These are phyloP conservation scores for Graphilbum ipis-grandicollis DNA, from an alignment of 2,329 filamentous ascomycete genomes.

Conservation along the genomic window DNA sequence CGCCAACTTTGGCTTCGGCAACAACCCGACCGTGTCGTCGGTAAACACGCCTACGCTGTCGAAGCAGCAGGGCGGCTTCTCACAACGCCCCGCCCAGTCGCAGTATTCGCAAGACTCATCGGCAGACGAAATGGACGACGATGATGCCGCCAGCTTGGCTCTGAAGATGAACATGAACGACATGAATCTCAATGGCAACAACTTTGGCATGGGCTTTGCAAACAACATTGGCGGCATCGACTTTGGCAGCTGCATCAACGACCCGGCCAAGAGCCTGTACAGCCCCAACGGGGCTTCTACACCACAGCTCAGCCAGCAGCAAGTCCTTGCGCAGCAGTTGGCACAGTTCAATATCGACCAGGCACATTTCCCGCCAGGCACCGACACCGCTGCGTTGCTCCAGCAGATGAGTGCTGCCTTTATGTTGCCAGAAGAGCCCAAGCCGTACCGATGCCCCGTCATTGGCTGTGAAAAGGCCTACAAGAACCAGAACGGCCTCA, in stretches of 20 bases:
- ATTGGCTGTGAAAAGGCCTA: constrained; percentile 98
- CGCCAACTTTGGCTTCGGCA: constrained; percentile 61
- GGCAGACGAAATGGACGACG: constrained; percentile 54
- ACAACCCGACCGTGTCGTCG: constrained; percentile 92
- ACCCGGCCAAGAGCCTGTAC: constrained; percentile 85
- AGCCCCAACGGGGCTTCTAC: constrained; percentile 55
- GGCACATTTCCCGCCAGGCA: constrained; percentile 59
- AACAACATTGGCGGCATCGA: constrained; percentile 24
- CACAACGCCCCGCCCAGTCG: constrained; percentile 37
- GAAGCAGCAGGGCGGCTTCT: constrained; percentile 49
- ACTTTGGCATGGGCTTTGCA: constrained; percentile 38
- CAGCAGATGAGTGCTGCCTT: constrained; percentile 38
- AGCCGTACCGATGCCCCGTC: constrained; percentile 93
- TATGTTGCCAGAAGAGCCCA: constrained; percentile 73
- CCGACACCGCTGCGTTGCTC: constrained; percentile 44
- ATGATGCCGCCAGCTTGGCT: constrained; percentile 47
- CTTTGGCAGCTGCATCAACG: constrained; percentile 52
- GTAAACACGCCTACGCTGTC: constrained; percentile 89
- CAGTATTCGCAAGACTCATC: constrained; percentile 27
- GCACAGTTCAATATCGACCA: constrained; percentile 60
- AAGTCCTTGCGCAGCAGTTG: constrained; percentile 48
- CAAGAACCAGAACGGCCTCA: constrained; percentile 97
- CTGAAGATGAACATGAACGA: constrained; percentile 42
- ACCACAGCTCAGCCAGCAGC: constrained; percentile 39
- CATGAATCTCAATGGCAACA: constrained; percentile 33